Conservation (phyloP, 345 rosid genomes). For the Murraya paniculata region DNA sequence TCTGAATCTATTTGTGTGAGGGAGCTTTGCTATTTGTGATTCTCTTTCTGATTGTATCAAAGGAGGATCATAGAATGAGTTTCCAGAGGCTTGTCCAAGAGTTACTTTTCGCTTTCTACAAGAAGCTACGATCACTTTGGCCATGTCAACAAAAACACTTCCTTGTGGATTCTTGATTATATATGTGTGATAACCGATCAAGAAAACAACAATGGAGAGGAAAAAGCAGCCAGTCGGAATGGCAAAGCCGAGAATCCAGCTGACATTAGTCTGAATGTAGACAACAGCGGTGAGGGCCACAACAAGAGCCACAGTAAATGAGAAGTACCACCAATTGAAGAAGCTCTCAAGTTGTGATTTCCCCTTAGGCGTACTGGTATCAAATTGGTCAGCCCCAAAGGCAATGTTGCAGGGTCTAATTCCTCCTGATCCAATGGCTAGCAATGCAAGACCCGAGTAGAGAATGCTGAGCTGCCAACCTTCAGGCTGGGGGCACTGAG, state of each 20-base stretch:
- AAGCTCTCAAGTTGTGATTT: slow-evolving; percentile 48
- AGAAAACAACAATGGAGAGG: slow-evolving; percentile 41
- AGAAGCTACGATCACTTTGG: slow-evolving; percentile 49
- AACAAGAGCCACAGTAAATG: slow-evolving; percentile 47
- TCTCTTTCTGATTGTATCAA: slow-evolving; percentile 12
- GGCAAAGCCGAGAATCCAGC: slow-evolving; percentile 52
- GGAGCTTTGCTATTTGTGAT: slow-evolving; percentile 19
- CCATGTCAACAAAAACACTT: slow-evolving; percentile 46
- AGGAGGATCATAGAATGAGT: slow-evolving; percentile 43
- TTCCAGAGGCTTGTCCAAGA: not conserved
- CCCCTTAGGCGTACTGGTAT: slow-evolving; percentile 40
- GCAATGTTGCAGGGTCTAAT: slow-evolving; percentile 54
- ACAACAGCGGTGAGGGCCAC: slow-evolving; percentile 54
- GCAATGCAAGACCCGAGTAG: slow-evolving; percentile 35
- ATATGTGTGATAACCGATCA: slow-evolving; percentile 47
- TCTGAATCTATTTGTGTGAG: slow-evolving; percentile 35
- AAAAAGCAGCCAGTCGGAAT: slow-evolving; percentile 50
- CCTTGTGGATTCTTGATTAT: slow-evolving; percentile 47
- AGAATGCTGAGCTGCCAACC: slow-evolving; percentile 49
- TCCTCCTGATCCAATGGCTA: slow-evolving; percentile 56
- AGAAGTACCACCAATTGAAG: slow-evolving; percentile 78
- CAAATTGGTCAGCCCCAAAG: slow-evolving; percentile 64
- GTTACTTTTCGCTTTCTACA: slow-evolving; percentile 25
- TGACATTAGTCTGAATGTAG: slow-evolving; percentile 57
- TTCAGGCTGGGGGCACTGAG: slow-evolving; percentile 32